Conservation (phyloP, 2,329 filamentous ascomycete genomes). For the Grosmannia huntii region DNA sequence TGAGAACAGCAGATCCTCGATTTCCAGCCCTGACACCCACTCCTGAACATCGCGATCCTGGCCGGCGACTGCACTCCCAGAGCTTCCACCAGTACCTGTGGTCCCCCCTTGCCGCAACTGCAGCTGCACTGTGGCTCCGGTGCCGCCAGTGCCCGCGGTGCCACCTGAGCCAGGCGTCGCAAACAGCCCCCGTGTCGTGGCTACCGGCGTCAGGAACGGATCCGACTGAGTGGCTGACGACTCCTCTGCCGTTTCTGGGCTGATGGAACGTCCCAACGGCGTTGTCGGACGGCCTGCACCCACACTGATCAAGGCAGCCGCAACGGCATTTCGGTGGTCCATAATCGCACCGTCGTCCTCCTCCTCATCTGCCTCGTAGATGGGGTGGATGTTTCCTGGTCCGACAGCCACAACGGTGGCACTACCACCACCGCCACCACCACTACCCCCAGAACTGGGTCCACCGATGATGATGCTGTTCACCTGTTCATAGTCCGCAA, state of each 20-base stretch:
- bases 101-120: background rate
- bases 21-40: constrained; percentile 45
- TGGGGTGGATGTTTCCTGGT: constrained; percentile 39
- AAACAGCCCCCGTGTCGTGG: background rate
- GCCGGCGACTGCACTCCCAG: background rate
- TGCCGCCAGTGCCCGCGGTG: constrained; percentile 10
- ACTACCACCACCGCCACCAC: background rate
- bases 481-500: constrained; percentile 15
- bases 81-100: background rate
- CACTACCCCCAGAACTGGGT: background rate
- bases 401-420: background rate
- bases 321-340: background rate
- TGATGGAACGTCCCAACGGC: constrained; percentile 1
- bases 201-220: constrained; percentile 36
- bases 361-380: constrained; percentile 46
- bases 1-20: constrained; percentile 37
- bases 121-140: constrained; percentile 11
- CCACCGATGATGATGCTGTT: constrained; percentile 11
- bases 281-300: background rate
- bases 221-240: constrained; percentile 27
- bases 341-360: constrained; percentile 20
- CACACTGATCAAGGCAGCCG: background rate
- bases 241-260: constrained; percentile 14
- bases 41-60: constrained; percentile 42
- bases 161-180: background rate